A percentile compares a stretch with the other conserved stretches of the same genome.
Evolutionary conservation across 306 rosid genomes (phyloP).

Genomic region (Gastrolobium villosum): DNA sequence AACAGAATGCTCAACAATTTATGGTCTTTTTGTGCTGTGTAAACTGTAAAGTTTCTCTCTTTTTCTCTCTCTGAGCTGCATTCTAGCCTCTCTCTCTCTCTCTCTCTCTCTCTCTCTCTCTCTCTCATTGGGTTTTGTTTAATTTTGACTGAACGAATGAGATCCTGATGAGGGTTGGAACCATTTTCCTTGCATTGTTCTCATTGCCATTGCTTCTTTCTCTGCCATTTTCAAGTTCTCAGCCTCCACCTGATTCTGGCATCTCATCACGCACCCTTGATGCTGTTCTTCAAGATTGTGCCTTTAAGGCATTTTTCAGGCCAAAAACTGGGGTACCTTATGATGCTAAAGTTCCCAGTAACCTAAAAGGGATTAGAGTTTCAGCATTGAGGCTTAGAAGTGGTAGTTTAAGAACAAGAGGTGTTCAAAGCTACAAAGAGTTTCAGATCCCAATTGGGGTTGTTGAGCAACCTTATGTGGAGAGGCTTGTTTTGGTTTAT

Average conservation of each 20-base stretch:
- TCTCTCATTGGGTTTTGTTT: slow-evolving; percentile 30
- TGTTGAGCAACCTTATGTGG: slow-evolving; percentile 70
- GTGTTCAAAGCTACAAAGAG: slow-evolving; percentile 63
- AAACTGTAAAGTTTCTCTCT: slow-evolving; percentile 43
- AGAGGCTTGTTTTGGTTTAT: slow-evolving; percentile 69
- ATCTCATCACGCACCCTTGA: slow-evolving; percentile 67
- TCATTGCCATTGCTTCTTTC: slow-evolving; percentile 46
- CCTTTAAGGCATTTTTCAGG: slow-evolving; percentile 60
- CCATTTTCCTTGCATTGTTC: slow-evolving; percentile 38
- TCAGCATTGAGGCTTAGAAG: slow-evolving; percentile 72
- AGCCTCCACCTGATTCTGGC: slow-evolving; percentile 18
- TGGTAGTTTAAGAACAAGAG: slow-evolving; percentile 72
- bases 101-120: not conserved
- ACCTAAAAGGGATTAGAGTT: slow-evolving; percentile 55
- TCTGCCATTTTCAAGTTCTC: slow-evolving; percentile 48
- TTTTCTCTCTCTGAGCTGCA: not conserved
- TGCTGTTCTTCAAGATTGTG: slow-evolving; percentile 66
- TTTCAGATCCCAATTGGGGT: slow-evolving; percentile 78
- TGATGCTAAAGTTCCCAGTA: slow-evolving; percentile 51
- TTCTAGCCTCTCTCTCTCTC: slow-evolving; percentile 6
- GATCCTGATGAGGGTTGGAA: slow-evolving; percentile 65
- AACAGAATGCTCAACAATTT: slow-evolving; percentile 44
- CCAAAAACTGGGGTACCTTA: slow-evolving; percentile 67
- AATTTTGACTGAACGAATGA: slow-evolving; percentile 46
- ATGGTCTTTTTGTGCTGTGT: slow-evolving; percentile 13